phyloP scores from a whole-genome alignment of 805 yeast genomes.

The Priceomyces medius region DNA sequence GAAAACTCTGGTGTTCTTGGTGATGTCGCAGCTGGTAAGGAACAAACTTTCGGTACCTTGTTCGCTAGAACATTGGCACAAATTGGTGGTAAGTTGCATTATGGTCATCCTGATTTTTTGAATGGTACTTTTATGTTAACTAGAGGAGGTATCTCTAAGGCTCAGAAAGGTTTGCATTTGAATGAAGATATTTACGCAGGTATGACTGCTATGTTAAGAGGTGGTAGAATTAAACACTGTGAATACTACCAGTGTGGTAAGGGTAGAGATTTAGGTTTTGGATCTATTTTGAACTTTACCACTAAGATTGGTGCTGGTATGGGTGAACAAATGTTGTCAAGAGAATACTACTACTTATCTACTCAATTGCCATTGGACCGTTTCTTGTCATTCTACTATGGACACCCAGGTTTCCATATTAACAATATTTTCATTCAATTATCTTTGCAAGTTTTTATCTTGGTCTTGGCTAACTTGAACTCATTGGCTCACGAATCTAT shows the following conservation, averaged over 20 bases:
- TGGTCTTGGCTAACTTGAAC: constrained; percentile 63
- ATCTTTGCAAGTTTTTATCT: constrained; percentile 54
- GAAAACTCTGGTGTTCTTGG: constrained; percentile 81
- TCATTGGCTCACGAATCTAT: constrained; percentile 61
- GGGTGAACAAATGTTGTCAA: constrained; percentile 84
- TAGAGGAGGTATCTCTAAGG: constrained; percentile 84
- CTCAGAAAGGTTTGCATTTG: constrained; percentile 77
- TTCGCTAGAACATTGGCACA: constrained; percentile 81
- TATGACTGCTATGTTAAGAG: constrained; percentile 73
- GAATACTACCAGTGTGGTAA: constrained; percentile 86
- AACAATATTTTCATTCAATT: constrained; percentile 73
- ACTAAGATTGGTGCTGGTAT: constrained; percentile 87
- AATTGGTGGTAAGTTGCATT: constrained; percentile 79
- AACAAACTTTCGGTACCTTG: constrained; percentile 82
- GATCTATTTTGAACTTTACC: constrained; percentile 77
- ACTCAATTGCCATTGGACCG: constrained; percentile 76
- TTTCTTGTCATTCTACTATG: constrained; percentile 76
- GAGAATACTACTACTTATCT: constrained; percentile 78
- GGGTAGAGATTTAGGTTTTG: constrained; percentile 83
- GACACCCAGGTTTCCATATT: constrained; percentile 84
- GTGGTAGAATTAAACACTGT: constrained; percentile 82
- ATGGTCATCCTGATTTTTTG: constrained; percentile 85
- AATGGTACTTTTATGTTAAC: constrained; percentile 77
- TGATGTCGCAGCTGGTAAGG: constrained; percentile 86
- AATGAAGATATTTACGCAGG: constrained; percentile 89